Evolutionary conservation across 2,329 filamentous ascomycete genomes (phyloP), one percentile per base, ranked within the genome.

Genomic region (Colletotrichum tamarilloi): DNA sequence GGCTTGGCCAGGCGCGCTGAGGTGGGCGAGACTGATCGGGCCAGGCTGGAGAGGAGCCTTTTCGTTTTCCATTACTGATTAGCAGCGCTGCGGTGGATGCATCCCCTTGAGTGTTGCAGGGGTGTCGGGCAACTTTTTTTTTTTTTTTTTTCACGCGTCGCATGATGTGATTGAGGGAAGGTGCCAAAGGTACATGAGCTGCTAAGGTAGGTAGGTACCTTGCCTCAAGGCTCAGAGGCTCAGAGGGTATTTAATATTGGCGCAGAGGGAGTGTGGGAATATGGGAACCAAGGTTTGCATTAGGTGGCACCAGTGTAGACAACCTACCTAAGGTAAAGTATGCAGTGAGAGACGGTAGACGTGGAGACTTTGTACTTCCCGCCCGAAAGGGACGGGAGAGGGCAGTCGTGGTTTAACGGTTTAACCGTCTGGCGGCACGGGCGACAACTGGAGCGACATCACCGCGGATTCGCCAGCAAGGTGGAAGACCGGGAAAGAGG

Each of bases 101-200:
- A 32, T 28, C 28, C 30, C 64, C 67, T 65, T 56, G 55, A 67
- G 69, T 24, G 59, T 67, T 73, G 70, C 70, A 73, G 70, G 70
- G 70, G 67, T 73, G 56, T 26, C 19, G 42, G 46, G 67, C 56
- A 65, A 55, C 55, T 3, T 57, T 69, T 70, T 70, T 38, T 38
- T 38, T 14, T 2, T 16, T 42, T 35, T 4, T 35, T 35, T 42
- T 19, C 14, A 56, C 67, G 56, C 64, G 70, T 70, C 46, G 70
- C 67, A 70, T 70, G 70, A 73, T 70, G 70, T 73, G 70, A 73
- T 73, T 69, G 70, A 70, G 42, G 42, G 42, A 49, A 49, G 42
- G 42, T 49, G 19, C 42, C 42, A 49, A 5, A 49, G 42, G 42
- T 49, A 49, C 42, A 8, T 22, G 42, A 49, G 19, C 8, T 49